Conservation (phyloP, 108 stramenopile genomes). For the Tribonema minus region DNA sequence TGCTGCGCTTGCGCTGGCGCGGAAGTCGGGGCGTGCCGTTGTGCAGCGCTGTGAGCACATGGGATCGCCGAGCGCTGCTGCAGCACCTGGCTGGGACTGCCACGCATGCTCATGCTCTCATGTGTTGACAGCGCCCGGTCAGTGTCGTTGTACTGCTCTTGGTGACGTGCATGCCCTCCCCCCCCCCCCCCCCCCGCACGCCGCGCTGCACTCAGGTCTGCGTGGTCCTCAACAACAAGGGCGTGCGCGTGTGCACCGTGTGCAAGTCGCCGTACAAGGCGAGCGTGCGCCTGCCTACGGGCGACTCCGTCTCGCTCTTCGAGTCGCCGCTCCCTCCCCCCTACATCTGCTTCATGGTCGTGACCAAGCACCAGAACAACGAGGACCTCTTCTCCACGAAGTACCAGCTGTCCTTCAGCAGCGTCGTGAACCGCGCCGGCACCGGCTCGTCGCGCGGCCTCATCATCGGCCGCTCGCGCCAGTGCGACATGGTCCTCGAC, state of each 20-base stretch:
- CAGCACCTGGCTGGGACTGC: too few relatives aligned
- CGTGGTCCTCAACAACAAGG: constrained; percentile 86
- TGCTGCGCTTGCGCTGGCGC: too few relatives aligned
- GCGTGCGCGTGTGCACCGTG: constrained; percentile 77
- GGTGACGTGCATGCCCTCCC: background rate
- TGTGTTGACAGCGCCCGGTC: too few relatives aligned
- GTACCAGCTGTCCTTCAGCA: constrained; percentile 89
- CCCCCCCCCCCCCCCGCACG: too few relatives aligned
- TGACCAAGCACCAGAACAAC: constrained; percentile 85
- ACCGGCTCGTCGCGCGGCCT: constrained; percentile 77
- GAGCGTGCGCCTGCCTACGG: constrained; percentile 80
- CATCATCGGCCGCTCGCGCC: constrained; percentile 84
- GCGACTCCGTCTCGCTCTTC: constrained; percentile 77
- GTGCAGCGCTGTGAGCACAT: too few relatives aligned
- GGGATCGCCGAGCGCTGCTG: too few relatives aligned
- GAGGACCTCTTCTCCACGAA: constrained; percentile 85
- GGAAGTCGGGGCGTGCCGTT: too few relatives aligned
- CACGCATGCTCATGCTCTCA: too few relatives aligned
- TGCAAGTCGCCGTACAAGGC: constrained; percentile 94
- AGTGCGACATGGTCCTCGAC: constrained; percentile 91
- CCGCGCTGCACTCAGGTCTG: constrained; percentile 83
- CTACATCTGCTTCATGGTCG: constrained; percentile 87
- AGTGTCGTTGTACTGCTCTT: background rate
- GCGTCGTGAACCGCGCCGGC: constrained; percentile 79
- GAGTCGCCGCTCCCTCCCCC: constrained; percentile 86